phyloP scores from a whole-genome alignment of 2,329 filamentous ascomycete species.

The Raffaelea arxii region DNA sequence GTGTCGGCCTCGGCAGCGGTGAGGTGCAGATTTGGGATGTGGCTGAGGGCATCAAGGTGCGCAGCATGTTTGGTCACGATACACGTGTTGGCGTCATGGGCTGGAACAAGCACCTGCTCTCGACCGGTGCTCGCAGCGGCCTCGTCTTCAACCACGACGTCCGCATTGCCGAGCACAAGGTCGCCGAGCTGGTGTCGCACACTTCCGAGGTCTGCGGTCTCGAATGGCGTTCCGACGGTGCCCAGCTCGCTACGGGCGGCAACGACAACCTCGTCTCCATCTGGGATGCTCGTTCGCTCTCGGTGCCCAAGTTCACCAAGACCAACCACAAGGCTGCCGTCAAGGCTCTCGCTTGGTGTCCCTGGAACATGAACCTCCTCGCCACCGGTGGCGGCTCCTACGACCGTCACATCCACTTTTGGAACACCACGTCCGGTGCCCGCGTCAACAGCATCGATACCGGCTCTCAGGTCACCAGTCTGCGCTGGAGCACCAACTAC shows the following conservation, averaged over 20 bases:
- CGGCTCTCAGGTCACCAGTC: slow-evolving; percentile 90
- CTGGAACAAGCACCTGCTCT: slow-evolving; percentile 97
- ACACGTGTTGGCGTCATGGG: slow-evolving; percentile 96
- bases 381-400: slow-evolving; percentile 94
- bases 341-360: slow-evolving; percentile 97
- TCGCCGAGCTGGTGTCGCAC: slow-evolving; percentile 92
- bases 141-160: slow-evolving; percentile 99
- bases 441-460: slow-evolving; percentile 99
- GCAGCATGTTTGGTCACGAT: slow-evolving; percentile 97
- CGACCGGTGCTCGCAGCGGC: slow-evolving; percentile 86
- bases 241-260: slow-evolving; percentile 92
- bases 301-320: slow-evolving; percentile 97
- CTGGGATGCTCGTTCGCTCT: slow-evolving; percentile 92
- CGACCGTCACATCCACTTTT: slow-evolving; percentile 98
- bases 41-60: slow-evolving; percentile 86
- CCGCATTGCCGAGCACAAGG: slow-evolving; percentile 94
- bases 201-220: slow-evolving; percentile 96
- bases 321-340: slow-evolving; percentile 98
- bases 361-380: slow-evolving; percentile 95
- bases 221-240: slow-evolving; percentile 93
- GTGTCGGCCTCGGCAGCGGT: slow-evolving; percentile 86
- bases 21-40: slow-evolving; percentile 99
- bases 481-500: slow-evolving; percentile 94
- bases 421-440: slow-evolving; percentile 96
- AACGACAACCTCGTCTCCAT: slow-evolving; percentile 99